A percentile compares a stretch with the other conserved stretches of the same genome.
These are phyloP conservation scores for Ananas comosus DNA, from an alignment of 176 grass and related monocot species.

Conservation along the genomic window DNA sequence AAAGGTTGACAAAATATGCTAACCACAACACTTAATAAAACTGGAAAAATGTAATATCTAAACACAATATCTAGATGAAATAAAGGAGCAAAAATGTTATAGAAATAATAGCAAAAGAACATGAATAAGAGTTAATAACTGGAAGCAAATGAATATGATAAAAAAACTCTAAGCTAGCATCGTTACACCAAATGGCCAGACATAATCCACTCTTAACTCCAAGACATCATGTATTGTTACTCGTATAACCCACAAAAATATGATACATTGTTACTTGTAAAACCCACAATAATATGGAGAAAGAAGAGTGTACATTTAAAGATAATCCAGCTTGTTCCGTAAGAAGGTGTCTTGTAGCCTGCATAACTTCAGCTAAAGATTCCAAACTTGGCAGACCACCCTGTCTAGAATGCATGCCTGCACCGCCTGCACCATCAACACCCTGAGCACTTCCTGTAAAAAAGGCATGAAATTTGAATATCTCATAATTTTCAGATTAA, in stretches of 20 bases:
- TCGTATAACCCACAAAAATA: neutral
- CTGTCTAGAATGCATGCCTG: conserved; percentile 4
- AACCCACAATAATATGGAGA: conserved; percentile 11
- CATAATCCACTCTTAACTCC: too few relatives aligned
- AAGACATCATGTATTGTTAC: too few relatives aligned
- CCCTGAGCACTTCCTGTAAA: conserved; percentile 26
- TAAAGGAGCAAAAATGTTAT: too few relatives aligned
- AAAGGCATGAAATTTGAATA: conserved; percentile 11
- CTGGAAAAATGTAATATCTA: too few relatives aligned
- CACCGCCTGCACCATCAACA: conserved; percentile 16
- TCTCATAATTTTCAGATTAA: conserved; percentile 7
- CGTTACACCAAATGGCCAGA: too few relatives aligned
- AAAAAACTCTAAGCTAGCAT: too few relatives aligned
- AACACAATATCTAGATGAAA: too few relatives aligned
- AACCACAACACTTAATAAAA: too few relatives aligned
- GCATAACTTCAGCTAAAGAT: conserved; percentile 55
- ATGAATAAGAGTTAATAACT: too few relatives aligned
- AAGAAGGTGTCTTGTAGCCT: conserved; percentile 46
- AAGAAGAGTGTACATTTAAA: conserved; percentile 33
- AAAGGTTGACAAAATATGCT: too few relatives aligned
- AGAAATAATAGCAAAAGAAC: too few relatives aligned
- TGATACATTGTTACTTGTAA: conserved; percentile 6
- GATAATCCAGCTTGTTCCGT: conserved; percentile 44
- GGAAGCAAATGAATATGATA: too few relatives aligned
- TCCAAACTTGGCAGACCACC: conserved; percentile 46